Percentiles rank a stretch among this genome's conserved stretches.
phyloP scores from a whole-genome alignment of 306 rosid species.

The Rosa chinensis region DNA sequence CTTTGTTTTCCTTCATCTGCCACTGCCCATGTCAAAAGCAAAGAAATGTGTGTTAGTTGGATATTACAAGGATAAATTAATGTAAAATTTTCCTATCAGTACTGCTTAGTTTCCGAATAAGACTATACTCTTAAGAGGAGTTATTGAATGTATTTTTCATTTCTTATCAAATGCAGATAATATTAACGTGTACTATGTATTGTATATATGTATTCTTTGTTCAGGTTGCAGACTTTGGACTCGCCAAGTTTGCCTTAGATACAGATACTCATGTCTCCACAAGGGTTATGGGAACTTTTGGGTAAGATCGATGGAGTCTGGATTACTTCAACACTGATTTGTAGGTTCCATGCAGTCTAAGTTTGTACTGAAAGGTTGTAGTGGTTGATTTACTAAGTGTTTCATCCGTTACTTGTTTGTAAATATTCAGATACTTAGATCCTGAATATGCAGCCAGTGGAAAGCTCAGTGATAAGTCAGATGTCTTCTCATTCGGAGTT shows the following conservation, averaged over 20 bases:
- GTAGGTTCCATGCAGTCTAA: constrained; percentile 6
- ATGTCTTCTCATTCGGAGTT: constrained; percentile 66
- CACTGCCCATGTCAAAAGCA: not conserved
- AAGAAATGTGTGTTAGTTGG: not conserved
- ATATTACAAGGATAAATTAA: not conserved
- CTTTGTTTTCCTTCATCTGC: too few species aligned
- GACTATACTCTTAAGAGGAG: not conserved
- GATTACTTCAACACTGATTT: not conserved
- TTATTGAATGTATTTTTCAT: not conserved
- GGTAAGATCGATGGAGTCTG: constrained; percentile 34
- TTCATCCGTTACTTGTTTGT: constrained; percentile 8
- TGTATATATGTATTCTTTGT: not conserved
- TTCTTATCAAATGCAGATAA: not conserved
- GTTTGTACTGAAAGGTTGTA: not conserved
- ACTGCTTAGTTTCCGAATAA: not conserved
- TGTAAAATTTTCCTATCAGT: not conserved
- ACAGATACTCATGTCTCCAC: constrained; percentile 67
- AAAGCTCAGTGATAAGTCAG: constrained; percentile 65
- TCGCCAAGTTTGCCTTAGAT: constrained; percentile 52
- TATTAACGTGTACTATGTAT: not conserved
- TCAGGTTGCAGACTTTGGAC: constrained; percentile 75
- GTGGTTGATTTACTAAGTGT: not conserved
- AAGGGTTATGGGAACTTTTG: constrained; percentile 72
- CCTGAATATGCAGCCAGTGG: constrained; percentile 77
- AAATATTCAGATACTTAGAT: constrained; percentile 56